phyloP scores from a whole-genome alignment of 176 grass and related monocot species.

The Rhynchospora breviuscula region DNA sequence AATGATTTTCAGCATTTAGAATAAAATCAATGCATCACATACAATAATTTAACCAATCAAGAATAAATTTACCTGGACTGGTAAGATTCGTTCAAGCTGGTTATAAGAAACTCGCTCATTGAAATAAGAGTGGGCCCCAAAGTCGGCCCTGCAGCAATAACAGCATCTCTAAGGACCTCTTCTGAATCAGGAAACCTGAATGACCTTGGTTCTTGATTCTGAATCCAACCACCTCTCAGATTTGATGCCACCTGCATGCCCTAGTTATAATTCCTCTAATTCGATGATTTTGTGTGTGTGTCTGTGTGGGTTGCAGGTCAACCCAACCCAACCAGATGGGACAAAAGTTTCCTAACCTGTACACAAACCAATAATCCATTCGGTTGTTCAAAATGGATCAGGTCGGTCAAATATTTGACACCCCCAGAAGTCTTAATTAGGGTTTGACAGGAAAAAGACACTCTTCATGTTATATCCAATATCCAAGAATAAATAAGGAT shows the following conservation, averaged over 20 bases:
- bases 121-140: constrained; percentile 39
- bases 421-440: neutral
- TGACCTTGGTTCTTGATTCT: constrained; percentile 32
- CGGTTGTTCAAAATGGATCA: neutral
- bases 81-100: constrained; percentile 43
- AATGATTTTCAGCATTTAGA: neutral
- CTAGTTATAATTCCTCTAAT: neutral
- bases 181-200: constrained; percentile 41
- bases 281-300: neutral
- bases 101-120: constrained; percentile 52
- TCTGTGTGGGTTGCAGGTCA: neutral
- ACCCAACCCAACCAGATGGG: neutral
- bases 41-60: neutral
- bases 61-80: constrained; percentile 37
- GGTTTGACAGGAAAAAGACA: neutral
- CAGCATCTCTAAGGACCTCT: constrained; percentile 29
- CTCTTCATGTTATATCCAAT: neutral
- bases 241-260: constrained; percentile 36
- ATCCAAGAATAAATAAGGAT: neutral
- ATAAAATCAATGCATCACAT: constrained; percentile 15
- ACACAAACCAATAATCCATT: neutral
- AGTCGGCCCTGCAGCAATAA: constrained; percentile 34
- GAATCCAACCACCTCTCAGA: constrained; percentile 42
- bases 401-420: neutral
- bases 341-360: neutral